Percentiles rank a stretch among this genome's conserved stretches.
These are phyloP conservation scores for Ophiocordyceps camponoti-saundersi DNA, from an alignment of 2,329 filamentous ascomycete genomes.

Conservation along the genomic window DNA sequence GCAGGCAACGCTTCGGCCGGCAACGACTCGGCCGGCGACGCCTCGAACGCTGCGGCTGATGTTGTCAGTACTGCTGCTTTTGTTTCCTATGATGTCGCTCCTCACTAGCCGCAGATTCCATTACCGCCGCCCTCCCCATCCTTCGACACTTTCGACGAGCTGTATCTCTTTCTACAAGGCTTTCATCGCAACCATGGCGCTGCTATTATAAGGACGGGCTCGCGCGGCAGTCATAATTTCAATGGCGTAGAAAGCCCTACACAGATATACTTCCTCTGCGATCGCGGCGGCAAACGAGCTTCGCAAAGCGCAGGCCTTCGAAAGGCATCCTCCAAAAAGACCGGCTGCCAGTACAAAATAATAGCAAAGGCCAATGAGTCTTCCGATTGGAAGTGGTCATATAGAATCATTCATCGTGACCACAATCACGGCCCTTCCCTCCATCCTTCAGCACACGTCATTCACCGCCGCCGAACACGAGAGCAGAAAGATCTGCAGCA, in stretches of 20 bases:
- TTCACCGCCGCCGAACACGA: neutral
- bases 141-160: neutral
- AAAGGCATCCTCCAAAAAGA: neutral
- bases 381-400: slow-evolving; percentile 1
- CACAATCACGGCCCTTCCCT: slow-evolving; percentile 1
- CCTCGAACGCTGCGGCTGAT: no score
- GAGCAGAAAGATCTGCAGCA: neutral
- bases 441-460: slow-evolving; percentile 1
- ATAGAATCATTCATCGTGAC: neutral
- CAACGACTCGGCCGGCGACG: no score
- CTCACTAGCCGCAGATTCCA: neutral
- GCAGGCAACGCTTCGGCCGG: no score
- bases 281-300: neutral
- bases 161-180: neutral
- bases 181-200: neutral
- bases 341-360: slow-evolving; percentile 1
- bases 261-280: neutral
- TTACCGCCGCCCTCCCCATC: neutral
- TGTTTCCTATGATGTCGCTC: no score
- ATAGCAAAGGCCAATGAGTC: neutral
- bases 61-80: no score
- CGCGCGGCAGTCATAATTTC: neutral
- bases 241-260: neutral
- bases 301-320: neutral
- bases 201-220: neutral